Evolutionary conservation across 2,329 filamentous ascomycete genomes (phyloP), one percentile per base, ranked within the genome.

Genomic region (Diaporthe sp.): DNA sequence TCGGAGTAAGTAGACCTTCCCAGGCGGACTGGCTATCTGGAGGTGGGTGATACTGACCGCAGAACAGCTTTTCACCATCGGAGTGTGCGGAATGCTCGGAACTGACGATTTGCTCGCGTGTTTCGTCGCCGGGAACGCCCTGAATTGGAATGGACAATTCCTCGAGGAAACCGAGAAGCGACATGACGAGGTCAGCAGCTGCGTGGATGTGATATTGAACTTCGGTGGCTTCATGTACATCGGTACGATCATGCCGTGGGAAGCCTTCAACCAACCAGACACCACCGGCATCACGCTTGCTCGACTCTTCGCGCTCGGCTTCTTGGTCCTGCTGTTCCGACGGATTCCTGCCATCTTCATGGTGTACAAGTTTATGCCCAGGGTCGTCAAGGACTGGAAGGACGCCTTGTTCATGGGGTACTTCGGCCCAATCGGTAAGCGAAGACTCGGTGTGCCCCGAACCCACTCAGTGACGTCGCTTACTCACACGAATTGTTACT

Each of bases 121-220:
- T 9, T 57, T 57, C 53, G 53, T 57, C 28, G 53, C 53, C 13
- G 53, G 53, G 17, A 57, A 57, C 7, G 53, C 53, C 6, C 28
- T 57, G 25, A 57, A 57, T 15, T 57, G 53, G 53, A 57, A 57
- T n/a, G 53, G 53, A 1, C 53, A 57, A n/a, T 57, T 57, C 25
- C 53, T 57, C 53, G 53, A 57, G 53, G 53, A 57, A 22, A 57
- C 53, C 4, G 53, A 57, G 28, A 57, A 57, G 53, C 53, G 53
- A 4, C 53, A 57, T 2, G 53, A 57, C 28, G 53, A 57, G 10
- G 53, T 57, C 53, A 57, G 31, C 53, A 57, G 53, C 28, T 57
- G 53, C 17, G 53, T 57, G 13, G 53, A 57, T 9, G 53, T 57
- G 2, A 0, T 57, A 7, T 17, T 57, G 13, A 57, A 57, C 28